phyloP scores from a whole-genome alignment of 768 basidiomycete genomes.

The Pleurotus eryngii region DNA sequence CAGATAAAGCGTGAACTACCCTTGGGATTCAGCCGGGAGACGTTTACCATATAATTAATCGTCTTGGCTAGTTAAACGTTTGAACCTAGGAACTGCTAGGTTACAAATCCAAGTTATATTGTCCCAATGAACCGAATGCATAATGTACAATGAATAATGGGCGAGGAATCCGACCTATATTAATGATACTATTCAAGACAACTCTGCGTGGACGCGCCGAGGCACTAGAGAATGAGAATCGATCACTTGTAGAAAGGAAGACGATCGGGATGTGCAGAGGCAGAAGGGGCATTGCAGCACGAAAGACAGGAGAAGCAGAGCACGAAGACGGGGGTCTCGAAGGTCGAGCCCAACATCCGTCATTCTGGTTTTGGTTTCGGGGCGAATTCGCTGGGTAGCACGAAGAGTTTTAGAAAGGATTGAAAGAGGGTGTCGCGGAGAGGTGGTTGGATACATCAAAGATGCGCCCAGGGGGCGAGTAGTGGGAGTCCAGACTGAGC shows the following conservation, averaged over 20 bases:
- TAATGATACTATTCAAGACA: background rate
- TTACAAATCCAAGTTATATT: background rate
- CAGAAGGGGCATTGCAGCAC: background rate
- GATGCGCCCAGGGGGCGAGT: background rate
- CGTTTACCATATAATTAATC: no score
- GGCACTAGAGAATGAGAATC: background rate
- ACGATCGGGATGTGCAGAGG: background rate
- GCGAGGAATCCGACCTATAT: background rate
- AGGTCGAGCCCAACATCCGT: background rate
- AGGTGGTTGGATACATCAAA: background rate
- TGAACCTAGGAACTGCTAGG: no score
- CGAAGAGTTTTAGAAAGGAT: background rate
- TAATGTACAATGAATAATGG: background rate
- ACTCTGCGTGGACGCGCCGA: background rate
- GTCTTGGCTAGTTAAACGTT: no score
- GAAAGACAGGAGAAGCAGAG: background rate
- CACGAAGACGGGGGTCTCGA: background rate
- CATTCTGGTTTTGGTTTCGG: background rate
- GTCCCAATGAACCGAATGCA: background rate
- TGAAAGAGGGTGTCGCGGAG: background rate
- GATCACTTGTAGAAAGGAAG: background rate
- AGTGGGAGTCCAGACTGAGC: background rate
- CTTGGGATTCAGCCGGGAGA: no score
- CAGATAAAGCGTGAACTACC: no score
- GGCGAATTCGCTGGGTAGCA: background rate